Evolutionary conservation across 805 yeast species (phyloP), one percentile per base, ranked within the genome.

Genomic region (Suhomyces sp.): DNA sequence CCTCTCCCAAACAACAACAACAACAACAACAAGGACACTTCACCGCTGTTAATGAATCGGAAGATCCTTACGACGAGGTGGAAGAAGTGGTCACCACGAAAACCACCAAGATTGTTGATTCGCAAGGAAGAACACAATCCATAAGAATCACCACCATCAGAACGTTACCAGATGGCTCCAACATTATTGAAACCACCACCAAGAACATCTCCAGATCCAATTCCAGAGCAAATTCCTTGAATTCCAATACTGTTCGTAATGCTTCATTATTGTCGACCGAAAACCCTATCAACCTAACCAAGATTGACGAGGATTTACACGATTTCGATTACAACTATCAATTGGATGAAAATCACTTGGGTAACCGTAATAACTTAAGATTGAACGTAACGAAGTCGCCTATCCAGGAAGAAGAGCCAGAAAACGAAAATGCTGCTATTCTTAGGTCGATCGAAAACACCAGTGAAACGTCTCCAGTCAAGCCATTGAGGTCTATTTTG

Each of bases 291-390:
- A 65, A 59, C 38, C 49, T 68, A 33, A 47, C 48, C 19, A 67
- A 65, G 46, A 68, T 68, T 24, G 72, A 68, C 12, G 74, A 68
- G 44, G 69, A 65, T 31, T 54, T 68, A 27, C 66, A 56, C 24
- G 70, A 62, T 36, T 68, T 68, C 37, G 74, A 68, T 21, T 68
- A 64, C 38, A 63, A 60, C 33, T 68, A 67, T 42, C 59, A 58
- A 35, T 38, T 64, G 22, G 71, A 66, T 36, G 48, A 51, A 19
- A 35, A 33, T 13, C 34, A 36, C 28, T 24, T 26, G 22, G 41
- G 15, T 13, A 25, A 23, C 14, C 16, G 28, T 13, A 11, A 15
- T 4, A 33, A 18, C n/a, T 10, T 31, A n/a, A 31, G 17, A 16
- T 19, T 31, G 3, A 31, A 31, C 15, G 1, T 11, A 6, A 5